Percentiles rank a stretch among this genome's conserved stretches.
Evolutionary conservation across 2,329 filamentous ascomycete genomes (phyloP).

Genomic region (Apiospora aurea): DNA sequence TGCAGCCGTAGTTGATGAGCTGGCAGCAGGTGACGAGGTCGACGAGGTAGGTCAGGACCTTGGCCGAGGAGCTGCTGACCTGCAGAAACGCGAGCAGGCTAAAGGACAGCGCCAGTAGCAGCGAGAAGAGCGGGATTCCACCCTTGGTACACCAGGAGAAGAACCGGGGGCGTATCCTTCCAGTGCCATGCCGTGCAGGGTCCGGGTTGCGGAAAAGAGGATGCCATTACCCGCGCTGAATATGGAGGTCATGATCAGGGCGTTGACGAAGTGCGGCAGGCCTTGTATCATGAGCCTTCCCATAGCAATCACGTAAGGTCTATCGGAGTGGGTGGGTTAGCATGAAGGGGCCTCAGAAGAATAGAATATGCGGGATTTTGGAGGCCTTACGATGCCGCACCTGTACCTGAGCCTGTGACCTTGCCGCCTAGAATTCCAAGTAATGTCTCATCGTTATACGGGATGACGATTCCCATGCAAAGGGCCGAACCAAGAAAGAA

Average conservation of each 20-base stretch:
- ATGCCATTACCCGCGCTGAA: slow-evolving; percentile 51
- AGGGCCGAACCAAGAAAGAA: slow-evolving; percentile 77
- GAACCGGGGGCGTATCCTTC: slow-evolving; percentile 27
- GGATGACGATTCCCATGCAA: slow-evolving; percentile 69
- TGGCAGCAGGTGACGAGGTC: slow-evolving; percentile 29
- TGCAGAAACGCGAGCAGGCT: slow-evolving; percentile 29
- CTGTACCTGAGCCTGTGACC: slow-evolving; percentile 58
- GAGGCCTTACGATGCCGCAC: slow-evolving; percentile 54
- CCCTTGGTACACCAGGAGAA: slow-evolving; percentile 22
- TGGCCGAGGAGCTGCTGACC: slow-evolving; percentile 24
- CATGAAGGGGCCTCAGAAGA: too few species aligned
- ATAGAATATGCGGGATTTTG: not conserved
- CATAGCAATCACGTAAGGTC: slow-evolving; percentile 46
- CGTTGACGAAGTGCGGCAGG: slow-evolving; percentile 49
- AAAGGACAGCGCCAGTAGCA: slow-evolving; percentile 1
- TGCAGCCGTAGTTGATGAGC: slow-evolving; percentile 29
- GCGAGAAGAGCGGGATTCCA: slow-evolving; percentile 23
- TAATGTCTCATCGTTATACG: slow-evolving; percentile 68
- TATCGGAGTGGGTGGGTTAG: not conserved
- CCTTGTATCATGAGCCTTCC: slow-evolving; percentile 45
- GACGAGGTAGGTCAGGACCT: slow-evolving; percentile 30
- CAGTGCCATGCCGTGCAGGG: slow-evolving; percentile 28
- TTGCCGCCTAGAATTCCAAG: slow-evolving; percentile 57
- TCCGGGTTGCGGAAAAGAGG: slow-evolving; percentile 42
- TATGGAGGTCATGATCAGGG: slow-evolving; percentile 49